Evolutionary conservation across 2,329 filamentous ascomycete genomes (phyloP).

Genomic region (Colletotrichum lini): DNA sequence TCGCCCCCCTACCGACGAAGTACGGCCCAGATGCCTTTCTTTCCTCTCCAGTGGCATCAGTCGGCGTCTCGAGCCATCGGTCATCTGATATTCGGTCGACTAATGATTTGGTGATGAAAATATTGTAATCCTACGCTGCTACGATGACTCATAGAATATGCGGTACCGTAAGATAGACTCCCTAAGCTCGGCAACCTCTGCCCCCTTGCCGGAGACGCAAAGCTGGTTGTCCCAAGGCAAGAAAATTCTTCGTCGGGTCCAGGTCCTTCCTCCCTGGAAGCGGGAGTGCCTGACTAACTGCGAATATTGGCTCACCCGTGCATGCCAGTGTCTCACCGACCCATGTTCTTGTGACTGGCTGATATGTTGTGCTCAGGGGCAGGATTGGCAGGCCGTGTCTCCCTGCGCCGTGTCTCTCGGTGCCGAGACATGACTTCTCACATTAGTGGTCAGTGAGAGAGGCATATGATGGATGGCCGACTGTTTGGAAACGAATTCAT

Average conservation of each 20-base stretch:
- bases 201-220: not conserved
- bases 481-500: not conserved
- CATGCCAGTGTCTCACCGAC: conserved; percentile 11
- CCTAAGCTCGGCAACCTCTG: conserved; percentile 4
- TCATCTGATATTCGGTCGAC: conserved; percentile 1
- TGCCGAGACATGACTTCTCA: conserved; percentile 7
- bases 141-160: conserved; percentile 14
- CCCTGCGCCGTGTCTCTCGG: conserved; percentile 22
- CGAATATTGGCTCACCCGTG: not conserved
- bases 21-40: not conserved
- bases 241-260: not conserved
- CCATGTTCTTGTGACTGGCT: not conserved
- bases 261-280: not conserved
- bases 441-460: not conserved
- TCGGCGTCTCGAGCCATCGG: not conserved
- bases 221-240: not conserved
- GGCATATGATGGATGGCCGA: not conserved
- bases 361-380: conserved; percentile 8
- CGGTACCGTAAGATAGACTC: not conserved
- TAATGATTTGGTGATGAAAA: not conserved
- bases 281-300: conserved; percentile 5
- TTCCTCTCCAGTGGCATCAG: not conserved
- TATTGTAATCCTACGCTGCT: not conserved
- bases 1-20: not conserved
- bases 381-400: conserved; percentile 9